Base-by-base conservation (phyloP, 1,284 basidiomycete species). In the Puccinia triticina region DNA sequence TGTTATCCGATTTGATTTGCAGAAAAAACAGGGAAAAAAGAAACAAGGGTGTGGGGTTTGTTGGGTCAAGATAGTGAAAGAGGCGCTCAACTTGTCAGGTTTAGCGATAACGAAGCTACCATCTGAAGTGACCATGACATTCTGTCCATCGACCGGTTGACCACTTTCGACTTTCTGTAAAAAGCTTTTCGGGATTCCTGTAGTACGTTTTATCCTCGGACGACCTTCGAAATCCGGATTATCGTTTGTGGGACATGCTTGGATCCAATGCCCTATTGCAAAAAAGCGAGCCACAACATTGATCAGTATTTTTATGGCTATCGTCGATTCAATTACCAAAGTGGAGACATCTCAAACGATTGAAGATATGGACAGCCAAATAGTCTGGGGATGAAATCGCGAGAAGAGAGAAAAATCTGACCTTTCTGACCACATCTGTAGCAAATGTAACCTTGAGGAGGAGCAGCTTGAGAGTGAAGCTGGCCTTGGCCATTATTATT, bases 351-450 rank as follows among this genome's bases (percentile, higher is more conserved):
- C 32, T n/a, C 4, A 26, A n/a, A 61, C 8, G 59, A 61, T 3
- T 26, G 32, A 61, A 12, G 2, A 14, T 50, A 71, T 23, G 43
- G 34, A 46, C 14, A 50, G 12, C 1, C 10, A 21, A 43, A 23
- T 18, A 50, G 29, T 50, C 69, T 32, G 81, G 29, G 16, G 14
- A 26, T 26, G 21, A 0, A 50, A 37, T 48, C 23, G 40, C 4
- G 40, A 29, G 7, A 11, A 71, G 23, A 5, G 69, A 43, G 21
- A 82, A 26, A 26, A 53, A 32, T 86, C 91, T 83, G 85, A 95
- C 94, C 95, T 91, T 98, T 97, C 88, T 97, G 93, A 61, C 96
- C 96, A 88, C 97, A 99, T 57, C 97, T 92, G 88, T 98, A 98
- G 87, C 97, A 99, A n/a, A 99, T 95, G 88, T 99, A 99, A 80